Evolutionary conservation across 805 yeast species (phyloP), one percentile per base, ranked within the genome.

Genomic region (Candida palmyrensis): DNA sequence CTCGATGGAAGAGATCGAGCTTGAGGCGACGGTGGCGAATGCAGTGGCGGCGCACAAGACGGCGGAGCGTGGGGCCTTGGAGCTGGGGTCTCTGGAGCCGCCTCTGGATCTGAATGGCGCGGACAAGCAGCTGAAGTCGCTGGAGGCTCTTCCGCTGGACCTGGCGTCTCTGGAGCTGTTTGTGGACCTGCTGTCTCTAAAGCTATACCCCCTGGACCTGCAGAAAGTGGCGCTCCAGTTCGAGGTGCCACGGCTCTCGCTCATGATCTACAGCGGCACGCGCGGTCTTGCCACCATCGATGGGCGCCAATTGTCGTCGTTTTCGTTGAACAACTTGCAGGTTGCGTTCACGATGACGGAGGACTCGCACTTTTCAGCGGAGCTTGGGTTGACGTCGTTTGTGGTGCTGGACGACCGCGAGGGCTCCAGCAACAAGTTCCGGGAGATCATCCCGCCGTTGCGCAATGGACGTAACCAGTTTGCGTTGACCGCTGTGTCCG

Each of bases 371-470:
- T 71, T 75, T 34, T 69, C 62, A 6, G 74, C 89, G 0, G 79
- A 78, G 33, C 46, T 87, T 6, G 75, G 73, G 35, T 67, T 87
- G 18, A 73, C 77, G 26, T 77, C 96, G 0, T 82, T 92, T 45
- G 75, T 80, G 2, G 82, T 89, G 3, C 76, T 74, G 35, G 98
- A 92, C 57, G 73, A 78, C 3, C 68, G 97, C 43, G 54, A 57
- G 16, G 59, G 61, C 5, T 73, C 72, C 14, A 76, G 70, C 19
- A 90, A 83, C 59, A 76, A 75, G 44, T 90, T 86, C 58, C 72
- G 82, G 0, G 82, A 89, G 39, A 77, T 92, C 20, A 78, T 92
- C 27, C 97, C 97, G 1, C 73, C 75, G 17, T 68, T 74, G 2
- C 58, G 68, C 6, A 73, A 77, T 22, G 77, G 72, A 2, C 76